Conservation (phyloP, 2,329 filamentous ascomycete species). For the Arthrobotrys megalospora region DNA sequence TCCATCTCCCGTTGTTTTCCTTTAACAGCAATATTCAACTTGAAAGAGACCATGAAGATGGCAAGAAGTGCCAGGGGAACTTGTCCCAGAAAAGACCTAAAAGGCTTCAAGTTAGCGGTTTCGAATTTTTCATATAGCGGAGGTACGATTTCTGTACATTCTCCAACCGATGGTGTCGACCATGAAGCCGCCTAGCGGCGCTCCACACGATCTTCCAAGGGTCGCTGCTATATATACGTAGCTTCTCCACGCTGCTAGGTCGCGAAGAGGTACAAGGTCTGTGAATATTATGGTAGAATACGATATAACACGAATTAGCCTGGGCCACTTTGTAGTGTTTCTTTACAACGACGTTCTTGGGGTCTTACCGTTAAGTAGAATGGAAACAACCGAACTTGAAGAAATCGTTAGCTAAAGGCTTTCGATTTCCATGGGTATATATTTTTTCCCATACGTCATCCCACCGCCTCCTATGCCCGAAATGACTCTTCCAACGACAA, state of each 20-base stretch:
- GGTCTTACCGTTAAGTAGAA: constrained; percentile 71
- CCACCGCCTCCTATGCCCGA: constrained; percentile 65
- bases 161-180: constrained; percentile 77
- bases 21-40: constrained; percentile 32
- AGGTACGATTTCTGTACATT: constrained; percentile 69
- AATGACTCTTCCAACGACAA: constrained; percentile 63
- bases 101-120: constrained; percentile 11
- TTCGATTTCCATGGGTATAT: neutral
- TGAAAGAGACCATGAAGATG: constrained; percentile 74
- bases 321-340: constrained; percentile 51
- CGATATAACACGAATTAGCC: constrained; percentile 68
- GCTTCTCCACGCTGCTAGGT: constrained; percentile 73
- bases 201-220: constrained; percentile 71
- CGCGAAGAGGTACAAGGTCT: constrained; percentile 67
- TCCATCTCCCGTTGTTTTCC: constrained; percentile 2
- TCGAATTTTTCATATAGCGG: constrained; percentile 1
- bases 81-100: constrained; percentile 79
- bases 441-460: constrained; percentile 60
- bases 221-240: constrained; percentile 73
- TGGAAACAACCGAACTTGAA: constrained; percentile 68
- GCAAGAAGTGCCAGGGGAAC: constrained; percentile 78
- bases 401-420: neutral
- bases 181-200: constrained; percentile 74
- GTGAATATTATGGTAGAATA: neutral
- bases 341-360: neutral